Evolutionary conservation across 2,329 filamentous ascomycete species (phyloP).

Genomic region (Cordyceps pruinosa): DNA sequence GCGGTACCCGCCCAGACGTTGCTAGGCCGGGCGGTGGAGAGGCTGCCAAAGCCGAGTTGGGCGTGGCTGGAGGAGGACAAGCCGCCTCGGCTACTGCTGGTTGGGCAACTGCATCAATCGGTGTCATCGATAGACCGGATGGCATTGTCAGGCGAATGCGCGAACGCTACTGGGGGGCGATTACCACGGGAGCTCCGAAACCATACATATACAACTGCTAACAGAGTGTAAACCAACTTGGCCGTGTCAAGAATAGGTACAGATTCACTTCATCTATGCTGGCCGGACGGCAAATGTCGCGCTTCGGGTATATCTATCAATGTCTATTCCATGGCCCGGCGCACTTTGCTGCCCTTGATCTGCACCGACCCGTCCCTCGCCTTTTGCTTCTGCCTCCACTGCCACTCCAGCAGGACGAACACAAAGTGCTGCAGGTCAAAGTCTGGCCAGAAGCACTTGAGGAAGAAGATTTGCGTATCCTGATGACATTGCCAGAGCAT

Average conservation of each 20-base stretch:
- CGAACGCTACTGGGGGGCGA: too few relatives aligned
- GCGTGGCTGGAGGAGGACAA: neutral
- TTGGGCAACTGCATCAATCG: neutral
- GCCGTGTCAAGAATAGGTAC: neutral
- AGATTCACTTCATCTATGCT: neutral
- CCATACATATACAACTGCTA: conserved; percentile 2
- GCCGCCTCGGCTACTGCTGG: neutral
- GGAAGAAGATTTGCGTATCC: conserved; percentile 84
- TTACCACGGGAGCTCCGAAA: neutral
- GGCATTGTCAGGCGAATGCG: neutral
- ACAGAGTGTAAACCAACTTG: neutral
- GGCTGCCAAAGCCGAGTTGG: conserved; percentile 1
- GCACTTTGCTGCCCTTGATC: conserved; percentile 19
- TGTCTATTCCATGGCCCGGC: conserved; percentile 18
- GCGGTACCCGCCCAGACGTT: neutral
- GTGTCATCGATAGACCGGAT: too few relatives aligned
- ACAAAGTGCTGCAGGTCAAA: conserved; percentile 92
- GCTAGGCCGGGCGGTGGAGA: neutral
- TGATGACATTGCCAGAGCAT: conserved; percentile 99
- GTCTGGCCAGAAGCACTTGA: conserved; percentile 90
- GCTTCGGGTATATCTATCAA: conserved; percentile 4
- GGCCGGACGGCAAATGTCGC: neutral
- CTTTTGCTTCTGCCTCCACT: conserved; percentile 55
- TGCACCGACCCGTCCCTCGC: conserved; percentile 37
- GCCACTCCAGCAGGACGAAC: conserved; percentile 88